Conservation (phyloP, 805 yeast species). For the Lachancea nothofagi region DNA sequence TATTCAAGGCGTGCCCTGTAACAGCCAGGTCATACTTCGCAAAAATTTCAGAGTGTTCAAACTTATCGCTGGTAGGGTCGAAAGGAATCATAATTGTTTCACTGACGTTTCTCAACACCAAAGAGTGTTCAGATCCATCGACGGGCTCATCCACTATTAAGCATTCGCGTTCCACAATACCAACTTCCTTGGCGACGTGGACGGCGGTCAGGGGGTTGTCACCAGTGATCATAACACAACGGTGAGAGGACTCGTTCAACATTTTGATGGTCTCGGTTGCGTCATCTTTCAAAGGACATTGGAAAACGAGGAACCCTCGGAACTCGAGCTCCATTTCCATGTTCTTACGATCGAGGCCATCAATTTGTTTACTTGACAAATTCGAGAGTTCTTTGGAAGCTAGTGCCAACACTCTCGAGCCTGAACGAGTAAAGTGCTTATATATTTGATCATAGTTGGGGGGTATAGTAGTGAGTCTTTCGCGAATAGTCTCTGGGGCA, state of each 20-base stretch:
- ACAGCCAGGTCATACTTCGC: slow-evolving; percentile 77
- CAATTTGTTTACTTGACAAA: slow-evolving; percentile 44
- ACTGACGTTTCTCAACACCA: slow-evolving; percentile 81
- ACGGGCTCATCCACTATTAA: slow-evolving; percentile 81
- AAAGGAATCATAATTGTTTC: slow-evolving; percentile 70
- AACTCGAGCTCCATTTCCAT: slow-evolving; percentile 72
- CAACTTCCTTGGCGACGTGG: slow-evolving; percentile 93
- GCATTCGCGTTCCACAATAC: slow-evolving; percentile 75
- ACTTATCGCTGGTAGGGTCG: slow-evolving; percentile 43
- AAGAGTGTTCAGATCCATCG: slow-evolving; percentile 44
- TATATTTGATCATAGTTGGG: slow-evolving; percentile 74
- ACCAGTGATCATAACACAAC: slow-evolving; percentile 97
- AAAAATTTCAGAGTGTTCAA: slow-evolving; percentile 43
- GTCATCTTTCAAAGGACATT: slow-evolving; percentile 91
- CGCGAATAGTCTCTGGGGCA: slow-evolving; percentile 93
- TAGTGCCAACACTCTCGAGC: slow-evolving; percentile 93
- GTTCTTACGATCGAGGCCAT: slow-evolving; percentile 62
- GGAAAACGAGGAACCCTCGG: slow-evolving; percentile 94
- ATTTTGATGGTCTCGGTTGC: slow-evolving; percentile 85
- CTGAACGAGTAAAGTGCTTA: slow-evolving; percentile 88
- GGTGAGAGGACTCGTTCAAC: slow-evolving; percentile 93
- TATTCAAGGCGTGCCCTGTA: slow-evolving; percentile 83
- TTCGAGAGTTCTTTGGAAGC: slow-evolving; percentile 72
- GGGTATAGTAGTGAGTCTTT: slow-evolving; percentile 69
- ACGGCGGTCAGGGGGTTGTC: slow-evolving; percentile 98